Base-by-base conservation (phyloP, 176 grass and related monocot genomes). In the Oryza glaberrima region DNA sequence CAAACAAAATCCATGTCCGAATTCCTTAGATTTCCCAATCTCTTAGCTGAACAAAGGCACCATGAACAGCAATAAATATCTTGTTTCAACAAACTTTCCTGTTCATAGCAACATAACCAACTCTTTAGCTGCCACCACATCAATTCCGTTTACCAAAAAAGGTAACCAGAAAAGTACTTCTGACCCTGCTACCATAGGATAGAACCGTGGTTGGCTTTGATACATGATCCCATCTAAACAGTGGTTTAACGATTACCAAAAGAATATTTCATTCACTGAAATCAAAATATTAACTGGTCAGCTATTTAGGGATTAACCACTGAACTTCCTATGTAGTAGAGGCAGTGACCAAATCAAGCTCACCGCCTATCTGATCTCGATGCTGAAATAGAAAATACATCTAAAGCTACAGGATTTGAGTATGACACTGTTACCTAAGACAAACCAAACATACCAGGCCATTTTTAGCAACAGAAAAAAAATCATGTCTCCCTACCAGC, bases 381-480 rank as follows among this genome's bases (percentile, higher is more conserved):
- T 77, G 41, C 48, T 28, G 34, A 90, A 82, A 72, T 16, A 82
- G 64, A 12, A 83, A 72, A 45, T 19, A 82, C 34, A 83, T 78
- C 68, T 30, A 43, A 85, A 73, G 67, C 46, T 69, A 68, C 67
- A 67, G 76, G 30, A 54, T 9, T 9, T 44, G 60, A 65, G 54
- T 4, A 85, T 36, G 17, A 11, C 19, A 66, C 9, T 5, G 2
- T 46, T 70, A 81, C 22, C 35, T 52, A 81, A 41, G 47, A 44
- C 19, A 67, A 73, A 47, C 36, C 64, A 66, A 66, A 68, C 38
- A 5, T 44, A 17, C 3, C 76, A 38, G 2, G 7, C 26, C 51
- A 12, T 28, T 65, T 70, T 64, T 70, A 84, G 9, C 8, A 81
- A 70, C n/a, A 25, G 9, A 65, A 32, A 32, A 36, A 51, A 32